Evolutionary conservation across 2,329 filamentous ascomycete genomes (phyloP).

Genomic region (Pezicula radicicola): DNA sequence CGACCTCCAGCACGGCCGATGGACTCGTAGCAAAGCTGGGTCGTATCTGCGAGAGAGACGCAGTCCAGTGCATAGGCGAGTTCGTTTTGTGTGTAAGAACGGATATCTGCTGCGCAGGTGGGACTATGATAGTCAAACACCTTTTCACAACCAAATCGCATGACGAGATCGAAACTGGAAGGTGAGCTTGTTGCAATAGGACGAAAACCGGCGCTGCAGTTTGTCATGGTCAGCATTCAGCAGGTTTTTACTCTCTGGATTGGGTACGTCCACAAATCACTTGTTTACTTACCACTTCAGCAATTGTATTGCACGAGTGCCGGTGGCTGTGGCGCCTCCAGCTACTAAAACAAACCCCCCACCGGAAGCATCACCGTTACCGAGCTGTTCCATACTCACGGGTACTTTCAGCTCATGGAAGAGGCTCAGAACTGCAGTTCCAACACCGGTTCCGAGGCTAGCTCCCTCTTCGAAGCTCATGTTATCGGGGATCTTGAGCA

Average conservation of each 20-base stretch:
- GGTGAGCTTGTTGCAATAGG: conserved; percentile 34
- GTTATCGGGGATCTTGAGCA: conserved; percentile 32
- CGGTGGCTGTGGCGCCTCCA: conserved; percentile 41
- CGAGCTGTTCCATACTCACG: conserved; percentile 10
- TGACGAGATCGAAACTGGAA: conserved; percentile 33
- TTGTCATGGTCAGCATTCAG: not conserved
- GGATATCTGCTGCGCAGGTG: conserved; percentile 31
- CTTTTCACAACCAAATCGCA: conserved; percentile 35
- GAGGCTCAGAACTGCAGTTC: conserved; percentile 14
- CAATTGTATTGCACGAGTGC: conserved; percentile 42
- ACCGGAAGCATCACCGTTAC: not conserved
- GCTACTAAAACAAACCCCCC: conserved; percentile 35
- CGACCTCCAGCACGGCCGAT: conserved; percentile 32
- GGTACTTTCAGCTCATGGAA: conserved; percentile 14
- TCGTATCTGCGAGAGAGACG: conserved; percentile 29
- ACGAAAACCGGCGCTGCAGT: conserved; percentile 1
- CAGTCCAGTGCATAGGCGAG: conserved; percentile 37
- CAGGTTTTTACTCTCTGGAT: no score
- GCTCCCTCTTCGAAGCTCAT: conserved; percentile 32
- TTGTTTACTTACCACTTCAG: conserved; percentile 26
- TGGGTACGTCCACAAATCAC: no score
- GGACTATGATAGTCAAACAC: conserved; percentile 37
- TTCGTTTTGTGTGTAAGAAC: conserved; percentile 32
- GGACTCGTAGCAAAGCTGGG: conserved; percentile 33
- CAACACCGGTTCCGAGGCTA: conserved; percentile 6